Conservation (phyloP, 2,329 filamentous ascomycete species). For the Fusarium sp. region DNA sequence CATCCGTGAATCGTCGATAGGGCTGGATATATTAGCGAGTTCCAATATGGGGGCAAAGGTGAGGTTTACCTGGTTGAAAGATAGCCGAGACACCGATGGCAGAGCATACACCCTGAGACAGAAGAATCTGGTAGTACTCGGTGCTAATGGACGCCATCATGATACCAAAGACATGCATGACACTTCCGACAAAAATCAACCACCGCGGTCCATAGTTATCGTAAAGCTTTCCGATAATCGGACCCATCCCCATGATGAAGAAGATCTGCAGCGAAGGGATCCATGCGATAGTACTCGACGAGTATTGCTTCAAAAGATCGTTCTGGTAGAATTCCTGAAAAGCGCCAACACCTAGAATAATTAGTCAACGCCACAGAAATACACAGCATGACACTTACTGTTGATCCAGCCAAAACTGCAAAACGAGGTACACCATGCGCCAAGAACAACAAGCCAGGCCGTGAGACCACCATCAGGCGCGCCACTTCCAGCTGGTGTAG, state of each 20-base stretch:
- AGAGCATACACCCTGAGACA: conserved; percentile 51
- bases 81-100: conserved; percentile 49
- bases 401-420: conserved; percentile 56
- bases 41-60: fast-evolving
- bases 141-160: conserved; percentile 68
- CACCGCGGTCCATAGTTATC: conserved; percentile 70
- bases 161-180: conserved; percentile 67
- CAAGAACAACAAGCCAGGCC: conserved; percentile 53
- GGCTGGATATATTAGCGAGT: conserved; percentile 15
- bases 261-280: conserved; percentile 66
- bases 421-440: conserved; percentile 53
- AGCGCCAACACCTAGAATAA: conserved; percentile 53
- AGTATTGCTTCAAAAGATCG: conserved; percentile 57
- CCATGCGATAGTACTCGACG: conserved; percentile 67
- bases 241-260: conserved; percentile 64
- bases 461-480: conserved; percentile 24
- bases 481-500: not conserved
- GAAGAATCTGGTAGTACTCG: conserved; percentile 53
- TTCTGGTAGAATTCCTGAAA: conserved; percentile 69
- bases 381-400: conserved; percentile 49
- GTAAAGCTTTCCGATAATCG: conserved; percentile 69
- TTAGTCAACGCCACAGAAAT: not conserved
- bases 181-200: conserved; percentile 60
- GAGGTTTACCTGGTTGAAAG: conserved; percentile 43
- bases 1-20: conserved; percentile 47